Evolutionary conservation across 2,329 filamentous ascomycete species (phyloP).

Genomic region (Sporothrix protearum): DNA sequence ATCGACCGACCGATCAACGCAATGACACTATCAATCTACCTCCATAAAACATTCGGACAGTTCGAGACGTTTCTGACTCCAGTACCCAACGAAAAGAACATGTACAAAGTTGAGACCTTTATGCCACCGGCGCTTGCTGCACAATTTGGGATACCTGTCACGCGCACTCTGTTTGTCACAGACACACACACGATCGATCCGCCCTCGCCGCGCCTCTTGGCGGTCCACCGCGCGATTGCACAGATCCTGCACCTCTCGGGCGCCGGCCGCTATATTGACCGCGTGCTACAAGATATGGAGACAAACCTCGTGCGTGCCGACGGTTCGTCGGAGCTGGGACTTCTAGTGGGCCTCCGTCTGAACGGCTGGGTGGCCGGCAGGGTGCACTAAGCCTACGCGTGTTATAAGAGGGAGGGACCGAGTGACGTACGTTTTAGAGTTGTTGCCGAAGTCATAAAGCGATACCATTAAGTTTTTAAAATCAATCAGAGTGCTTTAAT

Average conservation of each 20-base stretch:
- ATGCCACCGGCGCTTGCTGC: constrained; percentile 19
- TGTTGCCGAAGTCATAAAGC: too few relatives aligned
- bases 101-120: constrained; percentile 32
- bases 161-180: constrained; percentile 1
- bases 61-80: constrained; percentile 36
- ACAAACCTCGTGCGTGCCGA: not conserved
- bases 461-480: too few relatives aligned
- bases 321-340: constrained; percentile 9
- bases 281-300: constrained; percentile 5
- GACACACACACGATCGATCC: constrained; percentile 15
- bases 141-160: not conserved
- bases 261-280: constrained; percentile 17
- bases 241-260: constrained; percentile 19
- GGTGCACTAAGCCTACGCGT: too few relatives aligned
- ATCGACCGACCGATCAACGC: constrained; percentile 43
- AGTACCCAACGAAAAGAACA: constrained; percentile 29
- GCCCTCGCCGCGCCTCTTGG: constrained; percentile 18
- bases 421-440: too few relatives aligned
- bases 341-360: not conserved
- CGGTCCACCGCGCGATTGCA: constrained; percentile 19
- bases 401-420: too few relatives aligned
- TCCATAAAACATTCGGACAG: constrained; percentile 34
- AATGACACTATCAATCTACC: constrained; percentile 34
- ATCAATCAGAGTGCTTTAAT: too few relatives aligned
- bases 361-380: too few relatives aligned